phyloP scores from a whole-genome alignment of 2,329 filamentous ascomycete genomes.

The Trichoderma atrobrunneum region DNA sequence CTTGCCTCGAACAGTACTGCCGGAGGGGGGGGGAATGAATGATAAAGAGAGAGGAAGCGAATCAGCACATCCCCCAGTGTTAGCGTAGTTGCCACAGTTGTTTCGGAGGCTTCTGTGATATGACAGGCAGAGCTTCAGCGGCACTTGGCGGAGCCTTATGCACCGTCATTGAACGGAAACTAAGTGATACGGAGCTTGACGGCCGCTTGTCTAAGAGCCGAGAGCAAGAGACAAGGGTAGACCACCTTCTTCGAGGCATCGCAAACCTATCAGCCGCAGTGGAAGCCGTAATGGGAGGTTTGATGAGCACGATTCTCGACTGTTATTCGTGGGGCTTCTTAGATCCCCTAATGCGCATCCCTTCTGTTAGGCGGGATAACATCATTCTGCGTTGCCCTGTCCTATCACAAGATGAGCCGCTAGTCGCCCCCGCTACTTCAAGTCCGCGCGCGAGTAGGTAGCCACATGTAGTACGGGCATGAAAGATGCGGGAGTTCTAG shows the following conservation, averaged over 20 bases:
- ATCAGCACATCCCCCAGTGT: not conserved
- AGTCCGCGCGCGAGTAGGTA: not conserved
- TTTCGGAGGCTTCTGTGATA: not conserved
- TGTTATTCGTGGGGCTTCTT: not conserved
- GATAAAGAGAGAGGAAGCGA: not conserved
- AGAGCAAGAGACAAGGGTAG: not conserved
- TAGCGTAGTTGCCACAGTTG: conserved; percentile 6
- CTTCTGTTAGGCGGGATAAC: not conserved
- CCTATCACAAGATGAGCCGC: not conserved
- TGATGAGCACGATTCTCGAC: not conserved
- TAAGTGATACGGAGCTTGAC: not conserved
- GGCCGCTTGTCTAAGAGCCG: not conserved
- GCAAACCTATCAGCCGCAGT: not conserved
- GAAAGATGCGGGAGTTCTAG: not conserved
- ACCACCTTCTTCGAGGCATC: not conserved
- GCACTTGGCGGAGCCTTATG: not conserved
- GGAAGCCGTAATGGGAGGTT: not conserved
- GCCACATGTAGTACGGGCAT: not conserved
- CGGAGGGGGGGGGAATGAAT: no score
- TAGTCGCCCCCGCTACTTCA: not conserved
- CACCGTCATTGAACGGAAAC: not conserved
- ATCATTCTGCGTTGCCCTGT: not conserved
- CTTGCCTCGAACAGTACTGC: not conserved
- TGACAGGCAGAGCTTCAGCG: not conserved
- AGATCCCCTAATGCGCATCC: not conserved